Base-by-base conservation (phyloP, 2,329 filamentous ascomycete species). In the Amylocarpus encephaloides region DNA sequence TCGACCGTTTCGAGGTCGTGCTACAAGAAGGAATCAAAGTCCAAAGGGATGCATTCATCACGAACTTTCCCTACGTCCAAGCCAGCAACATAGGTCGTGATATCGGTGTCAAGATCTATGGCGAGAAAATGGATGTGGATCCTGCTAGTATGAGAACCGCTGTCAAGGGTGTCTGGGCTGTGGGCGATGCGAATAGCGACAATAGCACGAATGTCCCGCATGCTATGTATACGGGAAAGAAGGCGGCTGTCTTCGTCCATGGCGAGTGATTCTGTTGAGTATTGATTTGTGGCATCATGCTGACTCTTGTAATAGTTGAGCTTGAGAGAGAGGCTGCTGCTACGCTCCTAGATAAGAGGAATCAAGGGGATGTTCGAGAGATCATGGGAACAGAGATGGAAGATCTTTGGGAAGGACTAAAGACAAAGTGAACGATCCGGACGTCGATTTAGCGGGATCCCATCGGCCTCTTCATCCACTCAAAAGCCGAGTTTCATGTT, bases 181-280 rank as follows among this genome's bases (percentile, higher is more conserved):
- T 83, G 16, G 80, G 80, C 0, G 80, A 83, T 54, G 74, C 74
- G 11, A 83, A 83, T 64, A 73, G 72, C 30, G 79, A 82, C 47
- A 74, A 75, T n/a, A 68, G 70, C 7, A 82, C 78, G 2, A 83
- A 83, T 54, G 73, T 83, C 0, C 78, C 78, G 0, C 79, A 82
- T 54, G 80, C 80, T 0, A 71, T 83, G 59, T 83, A 70, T 59
- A 76, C 68, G 11, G 80, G 79, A 2, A 83, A 83, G 70, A 65
- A 72, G 29, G 69, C 78, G 0, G 79, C 76, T 5, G 78, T 83
- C 1, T 79, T 67, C 43, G 51, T 80, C 4, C 80, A 83, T 55
- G 71, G 78, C 80, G 60, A 68, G 76, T 67, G 10, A 10, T 22
- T 15, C 22, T 2, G 16, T 33, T 16, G n/a, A n/a, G 12, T 5